A percentile compares a stretch with the other conserved stretches of the same genome.
phyloP scores from a whole-genome alignment of 2,329 filamentous ascomycete genomes.

The Ceratocystis cacaofunesta region DNA sequence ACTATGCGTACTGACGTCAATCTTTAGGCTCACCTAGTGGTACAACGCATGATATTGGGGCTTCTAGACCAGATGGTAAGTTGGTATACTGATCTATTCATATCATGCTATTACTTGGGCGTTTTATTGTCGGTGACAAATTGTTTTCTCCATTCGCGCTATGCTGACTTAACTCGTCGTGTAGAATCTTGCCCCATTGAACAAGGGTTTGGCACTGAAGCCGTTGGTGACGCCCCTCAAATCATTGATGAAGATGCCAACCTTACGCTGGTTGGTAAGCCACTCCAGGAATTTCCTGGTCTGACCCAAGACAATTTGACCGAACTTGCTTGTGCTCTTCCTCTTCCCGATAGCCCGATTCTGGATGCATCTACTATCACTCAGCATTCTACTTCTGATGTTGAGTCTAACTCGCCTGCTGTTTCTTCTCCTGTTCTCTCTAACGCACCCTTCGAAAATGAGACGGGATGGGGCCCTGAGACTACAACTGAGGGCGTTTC shows the following conservation, averaged over 20 bases:
- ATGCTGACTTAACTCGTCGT: too few species aligned
- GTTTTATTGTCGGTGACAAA: background rate
- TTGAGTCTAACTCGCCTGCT: background rate
- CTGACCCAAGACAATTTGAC: background rate
- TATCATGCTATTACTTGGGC: background rate
- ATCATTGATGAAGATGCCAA: background rate
- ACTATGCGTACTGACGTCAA: constrained; percentile 11
- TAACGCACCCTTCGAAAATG: background rate
- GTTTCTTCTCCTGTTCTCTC: background rate
- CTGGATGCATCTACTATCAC: background rate
- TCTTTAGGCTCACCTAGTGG: background rate
- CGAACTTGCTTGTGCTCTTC: background rate
- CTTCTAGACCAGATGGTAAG: background rate
- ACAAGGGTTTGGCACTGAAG: background rate
- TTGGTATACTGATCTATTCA: background rate
- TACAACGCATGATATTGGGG: background rate
- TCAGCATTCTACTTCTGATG: background rate
- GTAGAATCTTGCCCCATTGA: too few species aligned
- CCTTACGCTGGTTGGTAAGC: background rate
- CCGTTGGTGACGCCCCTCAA: background rate
- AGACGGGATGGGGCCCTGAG: background rate
- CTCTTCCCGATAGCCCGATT: background rate
- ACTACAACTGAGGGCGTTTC: background rate
- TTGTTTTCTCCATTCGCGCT: background rate
- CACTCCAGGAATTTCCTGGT: background rate